Base-by-base conservation (phyloP, 2,329 filamentous ascomycete species). In the Colletotrichum ledebouriae region DNA sequence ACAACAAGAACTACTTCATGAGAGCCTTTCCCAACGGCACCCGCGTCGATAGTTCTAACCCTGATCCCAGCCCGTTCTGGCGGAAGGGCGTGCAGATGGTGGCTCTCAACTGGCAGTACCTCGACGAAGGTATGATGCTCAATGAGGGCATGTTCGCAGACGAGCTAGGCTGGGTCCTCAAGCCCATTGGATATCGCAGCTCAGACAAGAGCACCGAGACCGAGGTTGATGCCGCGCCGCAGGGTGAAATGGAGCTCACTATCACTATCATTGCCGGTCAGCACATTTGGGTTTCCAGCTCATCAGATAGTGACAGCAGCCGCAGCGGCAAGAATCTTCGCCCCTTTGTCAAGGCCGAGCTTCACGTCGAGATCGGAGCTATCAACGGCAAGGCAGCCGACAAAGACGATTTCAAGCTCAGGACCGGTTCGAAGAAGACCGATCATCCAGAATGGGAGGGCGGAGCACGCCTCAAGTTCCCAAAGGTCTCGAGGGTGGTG, bases 131-230 rank as follows among this genome's bases (percentile, higher is more conserved):
- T 49, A 97, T 98, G 88, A 97, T 98, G 84, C 88, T 99, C 76
- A 98, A 98, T 76, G 92, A 97, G 75, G 96, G 92, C 76, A 98
- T 99, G 96, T 99, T 98, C 77, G 93, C 94, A 41, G 92, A 89
- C 10, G 91, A 92, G 58, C 83, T 87, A 47, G 94, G 95, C 46
- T 98, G 93, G 92, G 89, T 94, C 2, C 84, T 96, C 70, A 98
- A 98, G 79, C 94, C 94, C 0, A 77, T 85, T 37, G 91, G 91
- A 15, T 96, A 94, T 77, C 90, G 89, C 67, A 84, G 82, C 71
- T 76, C 79, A 17, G 79, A 82, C 67, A 82, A 77, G 71, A 64
- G 63, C n/a, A 74, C 75, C 15, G 74, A 77, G 22, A 79, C 79
- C 4, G 82, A 86, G 63, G 80, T 81, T 49, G 79, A 84, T 25